A percentile compares a stretch with the other conserved stretches of the same genome.
These are phyloP conservation scores for Yamadazyma oceani DNA, from an alignment of 1,139 yeast species.

Conservation along the genomic window DNA sequence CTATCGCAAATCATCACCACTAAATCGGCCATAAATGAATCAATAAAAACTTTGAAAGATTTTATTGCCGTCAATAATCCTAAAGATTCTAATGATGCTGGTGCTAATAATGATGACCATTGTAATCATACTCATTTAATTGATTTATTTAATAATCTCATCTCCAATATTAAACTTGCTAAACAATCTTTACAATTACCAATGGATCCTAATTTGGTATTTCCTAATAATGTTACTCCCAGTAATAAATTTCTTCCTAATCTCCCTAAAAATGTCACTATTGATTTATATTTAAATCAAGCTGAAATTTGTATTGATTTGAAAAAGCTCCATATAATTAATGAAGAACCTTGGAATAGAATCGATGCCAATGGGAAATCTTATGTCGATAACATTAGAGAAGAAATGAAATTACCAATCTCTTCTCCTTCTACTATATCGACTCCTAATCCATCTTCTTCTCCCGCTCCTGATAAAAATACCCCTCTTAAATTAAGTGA, in stretches of 20 bases:
- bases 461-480: conserved; percentile 4
- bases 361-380: conserved; percentile 37
- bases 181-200: conserved; percentile 43
- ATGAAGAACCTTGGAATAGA: conserved; percentile 45
- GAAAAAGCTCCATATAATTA: conserved; percentile 36
- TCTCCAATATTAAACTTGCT: conserved; percentile 32
- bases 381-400: conserved; percentile 42
- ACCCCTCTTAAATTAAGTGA: conserved; percentile 14
- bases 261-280: conserved; percentile 30
- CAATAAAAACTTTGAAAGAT: conserved; percentile 27
- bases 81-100: too few species aligned
- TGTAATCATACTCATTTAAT: conserved; percentile 24
- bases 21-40: conserved; percentile 30
- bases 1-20: conserved; percentile 36
- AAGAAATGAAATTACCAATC: conserved; percentile 38
- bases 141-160: conserved; percentile 25
- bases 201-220: conserved; percentile 41
- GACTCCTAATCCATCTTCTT: conserved; percentile 2
- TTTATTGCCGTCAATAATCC: conserved; percentile 9
- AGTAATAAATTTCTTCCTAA: conserved; percentile 33
- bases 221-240: conserved; percentile 36
- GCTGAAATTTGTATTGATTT: conserved; percentile 47
- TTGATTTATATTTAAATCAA: conserved; percentile 45
- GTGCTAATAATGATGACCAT: conserved; percentile 10
- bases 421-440: conserved; percentile 5